Conservation (phyloP, 139 green algal genomes). For the Picocystis salinarum region DNA sequence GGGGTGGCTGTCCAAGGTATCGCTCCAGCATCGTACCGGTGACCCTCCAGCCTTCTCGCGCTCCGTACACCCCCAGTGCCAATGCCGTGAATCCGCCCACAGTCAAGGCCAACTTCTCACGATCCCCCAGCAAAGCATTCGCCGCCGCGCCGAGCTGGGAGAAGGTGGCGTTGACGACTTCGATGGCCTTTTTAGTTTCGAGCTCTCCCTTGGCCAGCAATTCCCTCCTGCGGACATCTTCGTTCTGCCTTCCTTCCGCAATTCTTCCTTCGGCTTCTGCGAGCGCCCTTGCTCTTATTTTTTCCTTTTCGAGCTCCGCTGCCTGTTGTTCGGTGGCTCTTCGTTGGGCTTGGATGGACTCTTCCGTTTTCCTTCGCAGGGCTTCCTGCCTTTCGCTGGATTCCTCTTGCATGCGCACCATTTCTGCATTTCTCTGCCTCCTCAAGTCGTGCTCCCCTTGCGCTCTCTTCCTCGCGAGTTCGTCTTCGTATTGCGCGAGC, state of each 20-base stretch:
- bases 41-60: conserved; percentile 51
- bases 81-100: conserved; percentile 52
- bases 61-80: conserved; percentile 67
- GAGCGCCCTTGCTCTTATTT: conserved; percentile 27
- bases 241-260: conserved; percentile 73
- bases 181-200: conserved; percentile 49
- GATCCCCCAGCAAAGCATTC: conserved; percentile 54
- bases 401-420: conserved; percentile 84
- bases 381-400: conserved; percentile 37
- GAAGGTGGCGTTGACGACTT: conserved; percentile 77
- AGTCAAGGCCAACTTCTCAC: conserved; percentile 41
- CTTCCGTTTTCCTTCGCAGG: conserved; percentile 20
- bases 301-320: conserved; percentile 1
- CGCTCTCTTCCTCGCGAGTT: conserved; percentile 25
- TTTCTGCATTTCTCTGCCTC: conserved; percentile 63
- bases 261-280: conserved; percentile 79
- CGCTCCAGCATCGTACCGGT: conserved; percentile 43
- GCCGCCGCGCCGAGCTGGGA: conserved; percentile 23
- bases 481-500: conserved; percentile 48
- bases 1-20: conserved; percentile 46
- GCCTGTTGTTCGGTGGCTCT: conserved; percentile 11
- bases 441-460: conserved; percentile 56
- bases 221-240: conserved; percentile 76
- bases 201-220: conserved; percentile 35
- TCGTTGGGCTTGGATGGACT: conserved; percentile 12